Conservation (phyloP, 2,329 filamentous ascomycete genomes). For the Coniochaeta ligniaria region DNA sequence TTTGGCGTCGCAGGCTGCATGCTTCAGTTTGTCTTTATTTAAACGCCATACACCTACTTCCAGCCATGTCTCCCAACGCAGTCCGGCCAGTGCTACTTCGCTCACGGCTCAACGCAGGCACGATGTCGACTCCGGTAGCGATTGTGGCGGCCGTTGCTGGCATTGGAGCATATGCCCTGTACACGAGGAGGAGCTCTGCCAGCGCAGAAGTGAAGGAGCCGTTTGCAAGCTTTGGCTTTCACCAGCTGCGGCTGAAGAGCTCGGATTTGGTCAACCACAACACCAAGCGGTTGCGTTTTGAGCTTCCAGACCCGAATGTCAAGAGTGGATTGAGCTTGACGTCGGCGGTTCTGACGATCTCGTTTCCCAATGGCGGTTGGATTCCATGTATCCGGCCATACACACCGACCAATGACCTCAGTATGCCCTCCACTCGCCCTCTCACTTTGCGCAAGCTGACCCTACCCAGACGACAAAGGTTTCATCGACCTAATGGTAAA, state of each 20-base stretch:
- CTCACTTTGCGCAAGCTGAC: background rate
- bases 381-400: constrained; percentile 59
- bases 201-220: constrained; percentile 5
- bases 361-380: constrained; percentile 49
- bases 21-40: background rate
- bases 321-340: constrained; percentile 42
- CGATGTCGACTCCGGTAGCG: constrained; percentile 14
- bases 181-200: constrained; percentile 6
- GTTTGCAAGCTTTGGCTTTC: constrained; percentile 25
- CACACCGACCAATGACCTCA: constrained; percentile 50
- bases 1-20: background rate
- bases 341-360: constrained; percentile 52
- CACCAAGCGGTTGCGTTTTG: constrained; percentile 50
- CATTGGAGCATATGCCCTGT: constrained; percentile 14
- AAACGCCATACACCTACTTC: background rate
- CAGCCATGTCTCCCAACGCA: background rate
- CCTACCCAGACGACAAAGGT: constrained; percentile 42
- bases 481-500: constrained; percentile 60
- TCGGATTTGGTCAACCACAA: constrained; percentile 49
- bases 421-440: constrained; percentile 23
- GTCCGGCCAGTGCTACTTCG: constrained; percentile 8
- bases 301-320: constrained; percentile 37
- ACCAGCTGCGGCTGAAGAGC: constrained; percentile 41
- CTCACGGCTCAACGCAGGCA: constrained; percentile 10
- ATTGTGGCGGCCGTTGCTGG: constrained; percentile 15